Base-by-base conservation (phyloP, 495 filamentous ascomycete genomes). In the Xylaria grammica region DNA sequence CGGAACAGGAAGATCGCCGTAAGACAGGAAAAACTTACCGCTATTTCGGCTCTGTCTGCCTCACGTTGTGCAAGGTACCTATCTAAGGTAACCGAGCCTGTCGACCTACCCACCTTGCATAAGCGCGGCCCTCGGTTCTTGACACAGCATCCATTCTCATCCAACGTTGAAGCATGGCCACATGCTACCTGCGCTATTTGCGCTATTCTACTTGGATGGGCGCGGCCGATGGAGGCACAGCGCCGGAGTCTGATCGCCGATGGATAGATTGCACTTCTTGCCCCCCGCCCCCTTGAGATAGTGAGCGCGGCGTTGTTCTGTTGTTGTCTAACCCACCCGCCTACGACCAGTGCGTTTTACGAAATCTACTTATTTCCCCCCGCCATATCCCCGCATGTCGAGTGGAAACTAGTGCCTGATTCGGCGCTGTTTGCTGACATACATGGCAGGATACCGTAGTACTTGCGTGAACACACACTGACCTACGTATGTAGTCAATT, bases 121-220 rank as follows among this genome's bases (percentile, higher is more conserved):
- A 63, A 63, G 60, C 60, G 60, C 60, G 51, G 46, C 52, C 11
- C 29, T 55, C 60, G 40, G 60, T 55, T 63, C 60, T 52, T 63
- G 26, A 45, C 60, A 55, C 60, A 27, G 40, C 60, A 22, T 42
- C 38, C 50, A 54, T 34, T 22, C 46, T 54, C n/a, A 49, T 62
- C 45, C 50, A 53, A 62, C 60, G 50, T 13, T 22, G 22, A 24
- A 48, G 11, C 6, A 46, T 45, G 42, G 26, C 7, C 40, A 17
- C 5, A 10, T 42, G 40, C 40, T 42, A 42, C 40, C 40, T 42
- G 3, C 3, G 7, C 40, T 42, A 17, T 7, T 4, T 36, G n/a
- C 32, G 40, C 17, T 17, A 15, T 42, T 6, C 40, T 42, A 10
- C 40, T 42, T 6, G 8, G 48, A 22, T 24, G 30, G 50, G 15